Evolutionary conservation across 257 asterid genomes (phyloP).

Genomic region (Solanum ossicruentum): DNA sequence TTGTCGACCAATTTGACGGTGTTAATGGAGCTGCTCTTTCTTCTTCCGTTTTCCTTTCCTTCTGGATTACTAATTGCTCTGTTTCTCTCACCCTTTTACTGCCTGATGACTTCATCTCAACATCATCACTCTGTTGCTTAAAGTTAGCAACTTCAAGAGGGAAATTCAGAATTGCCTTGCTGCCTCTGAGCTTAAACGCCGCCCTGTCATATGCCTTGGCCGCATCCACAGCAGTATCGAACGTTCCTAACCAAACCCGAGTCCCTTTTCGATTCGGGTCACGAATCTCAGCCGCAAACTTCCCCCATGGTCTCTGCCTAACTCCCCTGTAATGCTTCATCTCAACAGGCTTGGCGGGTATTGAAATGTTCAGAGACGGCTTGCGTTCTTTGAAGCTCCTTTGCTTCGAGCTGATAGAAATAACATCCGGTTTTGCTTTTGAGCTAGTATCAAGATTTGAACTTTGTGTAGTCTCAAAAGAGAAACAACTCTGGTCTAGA

Average conservation of each 20-base stretch:
- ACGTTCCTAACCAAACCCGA: slow-evolving; percentile 69
- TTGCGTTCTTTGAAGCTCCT: slow-evolving; percentile 23
- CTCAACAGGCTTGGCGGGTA: slow-evolving; percentile 18
- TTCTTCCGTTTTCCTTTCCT: slow-evolving; percentile 30
- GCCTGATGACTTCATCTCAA: background rate
- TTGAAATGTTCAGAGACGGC: slow-evolving; percentile 49
- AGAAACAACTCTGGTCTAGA: background rate
- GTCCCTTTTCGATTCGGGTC: slow-evolving; percentile 61
- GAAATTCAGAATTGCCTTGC: slow-evolving; percentile 60
- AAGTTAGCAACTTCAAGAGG: slow-evolving; percentile 59
- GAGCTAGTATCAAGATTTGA: background rate
- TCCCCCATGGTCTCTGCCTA: slow-evolving; percentile 61
- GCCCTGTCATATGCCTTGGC: slow-evolving; percentile 69
- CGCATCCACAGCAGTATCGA: slow-evolving; percentile 58
- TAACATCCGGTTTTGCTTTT: slow-evolving; percentile 9
- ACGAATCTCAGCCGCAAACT: slow-evolving; percentile 68
- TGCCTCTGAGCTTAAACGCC: slow-evolving; percentile 58
- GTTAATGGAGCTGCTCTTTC: slow-evolving; percentile 28
- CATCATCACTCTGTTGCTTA: background rate
- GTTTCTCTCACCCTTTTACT: slow-evolving; percentile 41
- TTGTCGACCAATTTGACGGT: slow-evolving; percentile 79
- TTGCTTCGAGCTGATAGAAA: background rate
- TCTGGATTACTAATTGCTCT: slow-evolving; percentile 14
- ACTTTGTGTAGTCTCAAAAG: background rate
- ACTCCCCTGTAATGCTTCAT: slow-evolving; percentile 57